Conservation (phyloP, 805 yeast genomes). For the Saturnispora quitensis region DNA sequence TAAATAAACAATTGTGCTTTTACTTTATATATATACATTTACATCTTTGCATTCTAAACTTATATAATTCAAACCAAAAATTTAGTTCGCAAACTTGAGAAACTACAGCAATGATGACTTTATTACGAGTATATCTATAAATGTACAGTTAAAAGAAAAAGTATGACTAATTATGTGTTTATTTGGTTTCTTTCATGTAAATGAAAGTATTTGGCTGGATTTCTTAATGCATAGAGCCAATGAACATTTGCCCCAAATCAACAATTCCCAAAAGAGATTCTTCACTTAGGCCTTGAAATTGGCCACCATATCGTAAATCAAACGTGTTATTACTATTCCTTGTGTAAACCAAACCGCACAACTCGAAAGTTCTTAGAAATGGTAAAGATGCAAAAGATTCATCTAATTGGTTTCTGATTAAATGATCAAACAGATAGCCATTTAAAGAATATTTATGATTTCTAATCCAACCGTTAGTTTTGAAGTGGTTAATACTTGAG, state of each 20-base stretch:
- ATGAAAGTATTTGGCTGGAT: background rate
- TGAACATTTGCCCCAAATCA: constrained; percentile 22
- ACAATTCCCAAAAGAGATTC: constrained; percentile 15
- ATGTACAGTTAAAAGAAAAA: background rate
- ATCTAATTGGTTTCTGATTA: constrained; percentile 20
- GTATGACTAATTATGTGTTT: background rate
- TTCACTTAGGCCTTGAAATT: constrained; percentile 18
- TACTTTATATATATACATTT: background rate
- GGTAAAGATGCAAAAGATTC: constrained; percentile 16
- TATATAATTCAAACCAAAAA: background rate
- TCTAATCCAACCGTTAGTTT: constrained; percentile 14
- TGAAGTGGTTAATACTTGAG: constrained; percentile 11
- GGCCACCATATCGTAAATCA: constrained; percentile 18
- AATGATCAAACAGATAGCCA: constrained; percentile 26
- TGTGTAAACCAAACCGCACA: constrained; percentile 26
- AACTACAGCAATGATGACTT: background rate
- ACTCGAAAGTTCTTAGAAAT: constrained; percentile 20
- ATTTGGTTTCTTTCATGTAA: background rate
- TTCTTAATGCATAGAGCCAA: background rate
- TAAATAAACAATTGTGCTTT: constrained; percentile 9
- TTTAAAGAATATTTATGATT: constrained; percentile 5
- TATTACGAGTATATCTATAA: background rate
- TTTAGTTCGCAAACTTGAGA: background rate
- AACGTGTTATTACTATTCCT: constrained; percentile 9
- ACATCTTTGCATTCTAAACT: background rate